Percentiles rank a stretch among this genome's conserved stretches.
Conservation (phyloP, 2,329 filamentous ascomycete genomes). For the Claviceps sp. region DNA sequence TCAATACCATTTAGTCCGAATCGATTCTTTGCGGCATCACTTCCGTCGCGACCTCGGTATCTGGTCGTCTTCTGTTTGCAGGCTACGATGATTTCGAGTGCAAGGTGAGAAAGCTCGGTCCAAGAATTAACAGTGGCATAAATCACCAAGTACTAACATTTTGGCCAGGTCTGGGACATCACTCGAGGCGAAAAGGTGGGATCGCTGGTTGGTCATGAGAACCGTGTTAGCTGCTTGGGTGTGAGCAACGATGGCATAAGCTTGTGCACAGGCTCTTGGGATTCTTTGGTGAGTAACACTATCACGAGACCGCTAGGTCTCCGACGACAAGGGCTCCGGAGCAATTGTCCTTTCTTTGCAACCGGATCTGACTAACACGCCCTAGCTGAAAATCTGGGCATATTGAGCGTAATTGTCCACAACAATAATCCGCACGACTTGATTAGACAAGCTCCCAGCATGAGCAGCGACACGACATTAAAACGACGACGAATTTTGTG, state of each 20-base stretch:
- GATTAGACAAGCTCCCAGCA: constrained; percentile 17
- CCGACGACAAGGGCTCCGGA: too few relatives aligned
- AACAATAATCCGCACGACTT: constrained; percentile 13
- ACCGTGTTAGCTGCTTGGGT: constrained; percentile 94
- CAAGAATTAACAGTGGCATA: background rate
- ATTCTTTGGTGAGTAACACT: constrained; percentile 69
- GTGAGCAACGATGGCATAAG: constrained; percentile 99
- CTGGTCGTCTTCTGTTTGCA: constrained; percentile 84
- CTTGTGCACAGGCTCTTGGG: constrained; percentile 98
- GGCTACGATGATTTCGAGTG: constrained; percentile 99
- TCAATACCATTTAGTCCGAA: constrained; percentile 53
- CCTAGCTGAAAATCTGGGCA: constrained; percentile 76
- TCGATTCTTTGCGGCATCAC: constrained; percentile 97
- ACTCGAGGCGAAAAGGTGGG: constrained; percentile 94
- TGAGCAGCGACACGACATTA: constrained; percentile 16
- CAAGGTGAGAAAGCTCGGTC: constrained; percentile 52
- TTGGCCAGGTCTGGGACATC: constrained; percentile 80
- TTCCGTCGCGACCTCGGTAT: constrained; percentile 94
- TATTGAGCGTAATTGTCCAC: constrained; percentile 37
- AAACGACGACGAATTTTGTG: constrained; percentile 16
- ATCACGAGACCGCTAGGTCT: background rate
- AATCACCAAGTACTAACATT: constrained; percentile 5
- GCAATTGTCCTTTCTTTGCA: too few relatives aligned
- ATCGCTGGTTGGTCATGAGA: constrained; percentile 92
- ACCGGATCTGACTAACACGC: constrained; percentile 4